Evolutionary conservation across 495 filamentous ascomycete genomes (phyloP), one percentile per base, ranked within the genome.

Genomic region (Penicillium mononematosum): DNA sequence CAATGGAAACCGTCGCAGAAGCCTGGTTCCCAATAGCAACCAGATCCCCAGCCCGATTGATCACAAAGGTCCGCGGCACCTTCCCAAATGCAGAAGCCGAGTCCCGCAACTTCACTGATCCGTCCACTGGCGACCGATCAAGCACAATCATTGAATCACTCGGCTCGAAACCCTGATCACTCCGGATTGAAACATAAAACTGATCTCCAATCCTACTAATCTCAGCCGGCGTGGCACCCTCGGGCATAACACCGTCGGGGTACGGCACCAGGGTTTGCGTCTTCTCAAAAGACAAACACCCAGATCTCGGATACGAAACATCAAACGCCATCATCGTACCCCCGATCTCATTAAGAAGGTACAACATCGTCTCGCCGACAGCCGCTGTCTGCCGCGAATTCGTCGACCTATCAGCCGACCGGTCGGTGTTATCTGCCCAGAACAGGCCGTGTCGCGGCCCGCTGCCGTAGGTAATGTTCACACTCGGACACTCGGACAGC

Each of bases 391-490:
- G 56, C 1, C 71, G 73, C 25, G 42, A 45, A 41, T 58, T 56
- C 22, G 45, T 58, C 8, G 41, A 19, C 42, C 22, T 17, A 5
- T 1, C 19, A n/a, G 22, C 29, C 14, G 36, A 19, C 7, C 32
- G 16, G 54, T 50, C 53, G 9, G 58, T 59, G 1, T 51, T 53
- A 10, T 69, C 63, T 4, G 61, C 59, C 59, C 75, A 75, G 72
- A 91, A 93, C 4, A 77, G 69, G 9, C 76, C 85, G 60, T 92
- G 89, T 3, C 89, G 78, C 2, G 88, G 89, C 0, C 89, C 89
- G 17, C 77, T 80, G 11, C 85, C 87, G 25, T 75, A 63, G 2
- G 68, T 62, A 11, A 74, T 68, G 22, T 65, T 61, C 11, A 75
- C 29, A n/a, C 51, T 45, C 0, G 68, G 62, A 53, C 72, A 75